Base-by-base conservation (phyloP, 352 stramenopile genomes). In the Globisporangium splendens region DNA sequence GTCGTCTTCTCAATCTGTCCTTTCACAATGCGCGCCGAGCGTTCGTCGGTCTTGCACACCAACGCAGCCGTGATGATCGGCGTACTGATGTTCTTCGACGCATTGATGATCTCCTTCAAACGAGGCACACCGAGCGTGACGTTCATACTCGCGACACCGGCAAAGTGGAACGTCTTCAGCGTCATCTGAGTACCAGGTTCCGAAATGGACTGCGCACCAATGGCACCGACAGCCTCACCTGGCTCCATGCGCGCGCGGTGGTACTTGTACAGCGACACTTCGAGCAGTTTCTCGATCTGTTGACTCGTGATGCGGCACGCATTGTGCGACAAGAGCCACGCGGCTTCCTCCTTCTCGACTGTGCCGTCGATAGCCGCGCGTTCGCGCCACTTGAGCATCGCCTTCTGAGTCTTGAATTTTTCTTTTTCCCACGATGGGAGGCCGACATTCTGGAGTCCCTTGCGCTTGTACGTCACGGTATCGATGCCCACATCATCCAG, bases 91-190 rank as follows among this genome's bases (percentile, higher is more conserved):
- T 89, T 80, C 71, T 99, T 99, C 13, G 91, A 97, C 1, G 91
- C 94, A 63, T 98, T 98, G 65, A 98, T 98, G 60, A 98, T 98
- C 62, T 98, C 93, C 74, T 98, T 98, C 22, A 99, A 78, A 48
- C 98, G 95, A n/a, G 98, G 98, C 42, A 99, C 97, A 80, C 98
- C 98, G 8, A 99, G 86, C 24, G 98, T 99, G 42, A 99, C 97
- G 79, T 99, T 99, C 97, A 99, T 99, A 56, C 91, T 98, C 22
- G 97, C 98, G 48, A 99, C 98, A 71, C 98, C 97, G 41, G 96
- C 97, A 84, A 99, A 99, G 79, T 99, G 97, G 70, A 99, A 99
- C 21, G 97, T 99, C 73, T 99, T 98, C 10, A 98, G 73, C 47
- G 95, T 98, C 94, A 98, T 98, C 71, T 98, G 95, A 13, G 88